Conservation (phyloP, 202 grass and related monocot species). For the Setaria viridis region DNA sequence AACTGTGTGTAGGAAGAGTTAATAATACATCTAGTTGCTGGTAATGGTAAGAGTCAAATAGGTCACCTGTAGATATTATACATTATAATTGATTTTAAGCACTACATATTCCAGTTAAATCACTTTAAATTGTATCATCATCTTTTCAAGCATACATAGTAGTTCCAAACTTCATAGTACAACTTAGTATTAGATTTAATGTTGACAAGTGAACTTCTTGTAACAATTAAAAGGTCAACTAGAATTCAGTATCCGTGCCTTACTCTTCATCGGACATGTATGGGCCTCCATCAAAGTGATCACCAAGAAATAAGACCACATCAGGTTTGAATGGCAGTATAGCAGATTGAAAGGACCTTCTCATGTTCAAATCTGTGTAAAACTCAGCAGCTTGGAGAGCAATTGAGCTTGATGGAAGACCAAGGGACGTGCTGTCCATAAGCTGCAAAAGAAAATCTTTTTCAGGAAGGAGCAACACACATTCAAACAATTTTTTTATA, state of each 20-base stretch:
- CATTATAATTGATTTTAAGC: not conserved
- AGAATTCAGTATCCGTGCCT: constrained; percentile 74
- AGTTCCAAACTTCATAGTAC: not conserved
- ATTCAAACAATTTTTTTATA: not conserved
- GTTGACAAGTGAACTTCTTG: constrained; percentile 7
- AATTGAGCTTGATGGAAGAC: constrained; percentile 66
- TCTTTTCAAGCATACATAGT: constrained; percentile 16
- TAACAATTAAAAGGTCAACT: constrained; percentile 37
- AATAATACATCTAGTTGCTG: not conserved
- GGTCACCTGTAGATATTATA: not conserved
- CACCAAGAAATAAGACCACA: constrained; percentile 85
- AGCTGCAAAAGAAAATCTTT: constrained; percentile 64
- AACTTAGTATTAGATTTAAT: constrained; percentile 1
- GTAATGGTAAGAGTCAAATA: not conserved
- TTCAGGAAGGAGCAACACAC: constrained; percentile 37
- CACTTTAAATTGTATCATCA: constrained; percentile 3
- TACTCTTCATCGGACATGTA: constrained; percentile 93
- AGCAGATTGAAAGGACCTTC: constrained; percentile 82
- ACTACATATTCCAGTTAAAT: constrained; percentile 26
- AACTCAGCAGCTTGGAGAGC: constrained; percentile 75
- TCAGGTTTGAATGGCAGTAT: constrained; percentile 85
- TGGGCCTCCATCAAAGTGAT: constrained; percentile 86
- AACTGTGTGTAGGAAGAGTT: not conserved
- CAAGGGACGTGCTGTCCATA: constrained; percentile 90
- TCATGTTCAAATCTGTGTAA: constrained; percentile 97